Evolutionary conservation across 306 rosid species (phyloP), one percentile per base, ranked within the genome.

Genomic region (Glycine tomentella): DNA sequence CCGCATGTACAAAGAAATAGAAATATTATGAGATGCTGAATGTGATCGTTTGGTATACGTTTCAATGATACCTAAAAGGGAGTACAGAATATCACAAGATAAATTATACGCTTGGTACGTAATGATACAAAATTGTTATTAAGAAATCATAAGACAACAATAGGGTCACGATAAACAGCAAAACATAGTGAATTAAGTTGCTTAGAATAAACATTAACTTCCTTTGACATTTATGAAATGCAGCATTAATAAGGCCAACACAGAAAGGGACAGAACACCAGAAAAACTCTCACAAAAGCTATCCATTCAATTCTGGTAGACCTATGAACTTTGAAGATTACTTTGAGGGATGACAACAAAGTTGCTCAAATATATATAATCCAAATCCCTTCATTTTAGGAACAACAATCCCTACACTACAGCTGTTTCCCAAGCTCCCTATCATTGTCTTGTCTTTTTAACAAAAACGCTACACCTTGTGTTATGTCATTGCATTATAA

Each of bases 301-400:
- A 68, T 42, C 6, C 33, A 36, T 57, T 78, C 34, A 58, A 15
- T 57, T 79, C 69, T 44, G 61, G 52, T 61, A 74, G 57, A 75
- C 44, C 73, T 85, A 87, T 85, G 86, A 85, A 79, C 61, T 78
- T 87, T 83, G 84, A 77, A 85, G 9, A 81, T 53, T 72, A 66
- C 49, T 80, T 83, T 79, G 84, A 81, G 67, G 64, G 55, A 76
- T 75, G 69, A 74, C 51, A 78, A 40, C 74, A 82, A 71, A 71
- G 14, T 20, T 82, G 62, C 58, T 55, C 38, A 69, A 14, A 69
- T 80, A 76, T 84, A 80, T 63, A 51, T 69, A 83, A 69, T 42
- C 8, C 38, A 52, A 53, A 55, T 66, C 77, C 70, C 86, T 80
- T 78, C 52, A 88, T 59, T 81, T 74, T 51, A 64, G 85, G 82